Evolutionary conservation across 352 stramenopile species (phyloP).

Genomic region (Hyaloperonospora brassicae): DNA sequence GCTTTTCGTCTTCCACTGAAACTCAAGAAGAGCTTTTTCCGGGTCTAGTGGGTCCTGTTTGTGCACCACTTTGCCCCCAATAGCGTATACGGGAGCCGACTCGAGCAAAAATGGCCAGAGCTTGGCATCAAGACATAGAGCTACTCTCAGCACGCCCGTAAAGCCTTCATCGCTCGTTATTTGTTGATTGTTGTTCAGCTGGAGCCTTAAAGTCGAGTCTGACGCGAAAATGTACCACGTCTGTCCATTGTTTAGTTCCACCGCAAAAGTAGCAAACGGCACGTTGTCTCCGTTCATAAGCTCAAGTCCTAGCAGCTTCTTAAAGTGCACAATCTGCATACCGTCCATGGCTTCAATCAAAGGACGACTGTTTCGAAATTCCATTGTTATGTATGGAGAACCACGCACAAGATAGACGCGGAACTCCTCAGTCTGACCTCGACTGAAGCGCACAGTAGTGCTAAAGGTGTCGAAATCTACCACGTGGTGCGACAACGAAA

Average conservation of each 20-base stretch:
- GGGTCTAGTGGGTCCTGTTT: conserved; percentile 29
- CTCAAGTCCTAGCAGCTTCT: conserved; percentile 34
- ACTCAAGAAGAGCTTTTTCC: conserved; percentile 34
- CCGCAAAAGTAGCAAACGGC: conserved; percentile 41
- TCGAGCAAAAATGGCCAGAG: conserved; percentile 47
- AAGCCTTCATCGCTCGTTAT: conserved; percentile 30
- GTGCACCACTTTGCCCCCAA: conserved; percentile 48
- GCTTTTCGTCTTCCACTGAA: conserved; percentile 51
- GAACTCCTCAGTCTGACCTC: conserved; percentile 35
- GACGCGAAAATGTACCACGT: conserved; percentile 63
- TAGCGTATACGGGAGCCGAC: conserved; percentile 44
- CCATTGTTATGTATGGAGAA: conserved; percentile 73
- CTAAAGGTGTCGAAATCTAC: conserved; percentile 64
- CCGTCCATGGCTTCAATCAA: conserved; percentile 47
- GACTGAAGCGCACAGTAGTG: conserved; percentile 52
- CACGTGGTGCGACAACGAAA: conserved; percentile 38
- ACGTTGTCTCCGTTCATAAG: conserved; percentile 37
- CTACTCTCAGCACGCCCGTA: conserved; percentile 50
- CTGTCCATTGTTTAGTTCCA: conserved; percentile 52
- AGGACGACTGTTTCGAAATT: conserved; percentile 48
- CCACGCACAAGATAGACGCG: conserved; percentile 57
- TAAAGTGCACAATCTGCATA: conserved; percentile 39
- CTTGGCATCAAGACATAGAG: conserved; percentile 33
- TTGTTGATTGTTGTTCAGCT: conserved; percentile 28
- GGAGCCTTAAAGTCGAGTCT: conserved; percentile 37